Base-by-base conservation (phyloP, 1,284 basidiomycete genomes). In the Pseudozyma hubeiensis region DNA sequence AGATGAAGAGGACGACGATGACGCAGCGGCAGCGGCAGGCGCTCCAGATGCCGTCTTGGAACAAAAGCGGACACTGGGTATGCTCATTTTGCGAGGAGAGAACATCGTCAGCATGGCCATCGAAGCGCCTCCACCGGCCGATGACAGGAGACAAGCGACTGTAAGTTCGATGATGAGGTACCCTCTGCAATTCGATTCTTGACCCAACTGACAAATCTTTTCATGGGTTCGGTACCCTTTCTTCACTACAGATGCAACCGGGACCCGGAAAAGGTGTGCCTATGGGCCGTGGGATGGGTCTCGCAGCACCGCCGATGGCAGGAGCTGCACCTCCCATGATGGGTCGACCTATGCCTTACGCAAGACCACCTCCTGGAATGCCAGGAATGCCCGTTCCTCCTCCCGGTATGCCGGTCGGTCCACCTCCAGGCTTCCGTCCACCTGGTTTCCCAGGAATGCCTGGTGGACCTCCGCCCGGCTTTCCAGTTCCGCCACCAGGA, bases 81-180 rank as follows among this genome's bases (percentile, higher is more conserved):
- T 99, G 40, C 93, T 99, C 58, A 98, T 99, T 81, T 87, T 99
- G 75, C 90, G 97, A 65, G 97, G 97, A 66, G 97, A 99, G 86
- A 93, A 93, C 1, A 93, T 99, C 48, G 96, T 99, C 81, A 94
- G 92, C 81, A 88, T 99, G 78, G 92, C 90, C 68, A 94, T 98
- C 29, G 97, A 98, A 85, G 96, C 95, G 4, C 96, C 96, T 3
- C 97, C 97, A 45, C 95, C 97, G 5, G 89, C 91, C 16, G 90
- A 91, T n/a, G 92, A 94, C 59, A 91, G 93, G 17, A 91, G 93
- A 81, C 94, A 94, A 85, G 91, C 93, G 86, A 90, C 90, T 80
- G 88, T 74, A 53, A 66, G 67, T 66, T 24, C 24, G 24, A 24
- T 24, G 24, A 24, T 24, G 24, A 24, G 24, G 24, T 24, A 39